Evolutionary conservation across 345 rosid species (phyloP), one percentile per base, ranked within the genome.

Genomic region (Brassica juncea): DNA sequence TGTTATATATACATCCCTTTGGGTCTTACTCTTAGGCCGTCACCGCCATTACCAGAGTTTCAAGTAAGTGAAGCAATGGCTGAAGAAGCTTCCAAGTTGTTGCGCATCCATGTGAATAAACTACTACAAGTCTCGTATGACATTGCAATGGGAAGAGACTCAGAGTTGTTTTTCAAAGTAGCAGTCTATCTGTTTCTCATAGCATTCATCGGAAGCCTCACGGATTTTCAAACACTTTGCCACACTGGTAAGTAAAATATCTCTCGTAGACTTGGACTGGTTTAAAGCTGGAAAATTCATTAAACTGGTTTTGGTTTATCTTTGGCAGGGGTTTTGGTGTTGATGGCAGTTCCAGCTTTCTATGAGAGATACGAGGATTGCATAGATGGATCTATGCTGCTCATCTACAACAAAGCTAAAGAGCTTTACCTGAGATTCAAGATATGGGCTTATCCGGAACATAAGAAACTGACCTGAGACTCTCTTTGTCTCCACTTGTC

Each of bases 1-100:
- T 16, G 8, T 25, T 25, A 23, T 23, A 23, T 47, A 47, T 14
- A 25, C 27, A 3, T 67, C 37, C 57, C 11, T 34, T 72, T 15
- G 60, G 71, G 12, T 79, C 85, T 64, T 59, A 96, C 16, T 79
- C 85, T 64, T 59, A 96, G 99, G 71, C 97, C 99, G 27, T 86
- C 98, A 76, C 97, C 99, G 3, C 92, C 97, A n/a, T 84, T 96
- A 30, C 94, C 94, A 6, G 81, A 84, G 75, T 80, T 93, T 86
- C 83, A 92, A 62, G 80, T 96, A 28, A 89, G 91, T 57, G 98
- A 91, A 84, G 90, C 82, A 60, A 84, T 76, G 77, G 86, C 86
- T 8, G 86, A 87, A 32, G 85, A 90, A 78, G 78, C 77, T 58
- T 88, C 89, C n/a, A 81, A 61, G 44, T 67, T 82, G 15, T 69